These are phyloP conservation scores for Tetragonia tetragonoides DNA, from an alignment of 148 eudicot genomes.

Conservation along the genomic window DNA sequence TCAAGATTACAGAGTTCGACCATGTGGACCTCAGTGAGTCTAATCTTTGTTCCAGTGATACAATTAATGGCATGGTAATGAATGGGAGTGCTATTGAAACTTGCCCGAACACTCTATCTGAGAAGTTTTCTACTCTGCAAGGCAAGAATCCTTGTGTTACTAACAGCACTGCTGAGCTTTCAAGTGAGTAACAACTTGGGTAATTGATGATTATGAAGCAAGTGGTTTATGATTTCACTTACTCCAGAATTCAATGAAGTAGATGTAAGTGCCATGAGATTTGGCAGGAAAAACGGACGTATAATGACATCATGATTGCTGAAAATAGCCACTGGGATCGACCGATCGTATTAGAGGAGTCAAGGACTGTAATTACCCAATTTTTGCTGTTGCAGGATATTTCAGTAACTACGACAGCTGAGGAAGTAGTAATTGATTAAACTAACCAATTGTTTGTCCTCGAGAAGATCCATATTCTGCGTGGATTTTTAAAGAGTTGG, in stretches of 20 bases:
- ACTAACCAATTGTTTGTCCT: constrained; percentile 1
- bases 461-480: not conserved
- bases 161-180: not conserved
- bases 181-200: not conserved
- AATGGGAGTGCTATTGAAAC: not conserved
- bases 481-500: not conserved
- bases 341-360: not conserved
- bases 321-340: not conserved
- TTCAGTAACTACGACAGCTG: constrained; percentile 9
- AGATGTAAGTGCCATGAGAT: not conserved
- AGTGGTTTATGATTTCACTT: not conserved
- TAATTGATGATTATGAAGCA: not conserved
- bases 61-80: not conserved
- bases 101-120: not conserved
- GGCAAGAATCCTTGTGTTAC: not conserved
- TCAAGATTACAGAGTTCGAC: constrained; percentile 12
- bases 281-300: not conserved
- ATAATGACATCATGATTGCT: not conserved
- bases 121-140: not conserved
- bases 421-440: not conserved
- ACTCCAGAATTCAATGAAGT: not conserved
- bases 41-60: not conserved
- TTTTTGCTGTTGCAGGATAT: constrained; percentile 20
- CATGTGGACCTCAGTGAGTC: not conserved
- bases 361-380: constrained; percentile 10